Evolutionary conservation across 2,329 filamentous ascomycete genomes (phyloP), one percentile per base, ranked within the genome.

Genomic region (Helminthosporium solani): DNA sequence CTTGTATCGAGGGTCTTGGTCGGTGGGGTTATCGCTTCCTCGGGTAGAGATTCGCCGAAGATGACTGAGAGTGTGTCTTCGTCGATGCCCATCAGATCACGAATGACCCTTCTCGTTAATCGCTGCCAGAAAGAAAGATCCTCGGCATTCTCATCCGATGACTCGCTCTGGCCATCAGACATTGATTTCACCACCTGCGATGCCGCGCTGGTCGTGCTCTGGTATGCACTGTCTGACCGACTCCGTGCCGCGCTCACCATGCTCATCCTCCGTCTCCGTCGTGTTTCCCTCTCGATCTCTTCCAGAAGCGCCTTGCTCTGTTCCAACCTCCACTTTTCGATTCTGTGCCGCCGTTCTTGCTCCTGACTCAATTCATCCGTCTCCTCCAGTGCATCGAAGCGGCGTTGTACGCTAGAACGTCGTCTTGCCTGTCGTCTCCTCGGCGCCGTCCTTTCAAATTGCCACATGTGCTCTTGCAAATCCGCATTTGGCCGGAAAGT

Each of bases 301-400:
- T 95, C 88, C 27, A 96, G 70, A 21, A 99, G 75, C 9, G 89
- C 83, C 47, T 83, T 82, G 68, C 90, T 96, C 67, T 99, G 91
- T 63, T 97, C 92, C 63, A 95, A 73, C 45, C 91, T 82, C 94
- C 94, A 99, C 41, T 83, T 81, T 70, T 97, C 92, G 64, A 99
- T 95, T 49, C 92, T 82, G 58, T 85, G 83, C 64, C 85, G 87
- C 64, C 87, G 85, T 57, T 96, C 90, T 33, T 81, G 75, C 53
- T 74, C 72, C 7, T 90, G 86, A 33, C 84, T 80, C 21, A 77
- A 72, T 35, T 75, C 68, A 16, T 73, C 68, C 36, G 70, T 61
- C 55, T 82, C 75, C 49, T 79, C 76, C 33, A 84, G 67, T 9
- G 75, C 73, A 54, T 82, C 80, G 11, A 84, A 59, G 46, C 78